Base-by-base conservation (phyloP, 176 grass and related monocot species). In the Zea mays region DNA sequence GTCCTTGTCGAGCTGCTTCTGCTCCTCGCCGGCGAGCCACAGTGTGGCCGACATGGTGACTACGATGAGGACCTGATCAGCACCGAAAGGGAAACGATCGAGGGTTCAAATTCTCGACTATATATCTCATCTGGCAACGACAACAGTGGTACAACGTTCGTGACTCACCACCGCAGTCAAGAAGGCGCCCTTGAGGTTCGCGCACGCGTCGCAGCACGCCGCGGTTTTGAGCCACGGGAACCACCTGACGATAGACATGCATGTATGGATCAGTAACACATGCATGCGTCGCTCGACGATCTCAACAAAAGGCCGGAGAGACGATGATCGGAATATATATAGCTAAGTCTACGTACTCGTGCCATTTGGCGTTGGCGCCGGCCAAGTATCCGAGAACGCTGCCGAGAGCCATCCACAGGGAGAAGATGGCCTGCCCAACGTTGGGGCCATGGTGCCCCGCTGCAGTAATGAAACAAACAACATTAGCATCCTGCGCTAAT, bases 391-490 rank as follows among this genome's bases (percentile, higher is more conserved):
- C 91, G 60, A 98, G 78, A 52, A 94, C 86, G 77, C 89, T 98
- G 74, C 91, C 91, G 37, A 98, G 51, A 13, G 85, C 91, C 95
- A 98, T 98, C 95, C 95, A 94, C 21, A 93, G 42, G 40, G 82
- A 94, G 78, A 97, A 97, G 73, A 97, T 76, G 7, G 86, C 65
- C 65, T 88, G 82, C 7, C 86, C 86, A 13, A 88, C 82, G 72
- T 80, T 85, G 40, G 86, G 86, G 5, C 86, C 86, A 27, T 66
- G 58, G 4, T 76, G 35, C 7, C 72, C 86, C 3, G 77, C 86
- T 88, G 86, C 77, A 76, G 27, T 27, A 27, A 27, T 27, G 27
- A 27, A 27, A 15, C 4, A 14, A 27, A 2, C 11, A 8, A 3
- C 15, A 16, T 50, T 33, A 49, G 9, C 36, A 13, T 73, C 49